Base-by-base conservation (phyloP, 1,139 yeast genomes). In the Suhomyces atakaporum region DNA sequence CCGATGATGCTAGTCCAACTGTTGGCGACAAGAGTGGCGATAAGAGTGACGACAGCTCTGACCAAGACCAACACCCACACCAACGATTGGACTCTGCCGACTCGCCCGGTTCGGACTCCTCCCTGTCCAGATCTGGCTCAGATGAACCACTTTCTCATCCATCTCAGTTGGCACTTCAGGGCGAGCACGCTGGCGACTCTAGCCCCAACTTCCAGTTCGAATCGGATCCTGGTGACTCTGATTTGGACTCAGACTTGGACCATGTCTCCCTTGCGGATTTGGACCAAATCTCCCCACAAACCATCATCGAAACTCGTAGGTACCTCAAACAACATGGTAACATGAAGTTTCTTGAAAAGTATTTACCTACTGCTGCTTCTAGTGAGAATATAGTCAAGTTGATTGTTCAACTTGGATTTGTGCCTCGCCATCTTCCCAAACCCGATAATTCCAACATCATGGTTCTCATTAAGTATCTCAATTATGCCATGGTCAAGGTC, bases 271-370 rank as follows among this genome's bases (percentile, higher is more conserved):
- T 36, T 22, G 13, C 40, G 6, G 38, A 36, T 7, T 28, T 39
- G 20, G 43, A 42, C 20, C 37, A 41, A 7, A 27, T 47, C 12
- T 41, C 49, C 4, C 51, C 51, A 2, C 40, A 41, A 26, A 40
- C 39, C 6, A 53, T 66, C 12, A 48, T 47, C 5, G 60, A 72
- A 38, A 81, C 88, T 1, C 72, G 92, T 40, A 64, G 68, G 39
- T 80, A 54, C 47, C 60, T 88, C 37, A 84, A 83, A 52, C 57
- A 63, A n/a, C 58, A 75, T 41, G 96, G 96, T 0, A 69, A 78
- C 21, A 61, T 72, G 44, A 58, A 62, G 42, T 83, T 85, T 47
- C 59, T 87, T 36, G 77, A 76, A 39, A 65, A 68, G 31, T 84
- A 75, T 47, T 58, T 85, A 21, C 86, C 90, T 1, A 69, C 73